Evolutionary conservation across 768 basidiomycete genomes (phyloP).

Genomic region (Psilocybe cyanescens): DNA sequence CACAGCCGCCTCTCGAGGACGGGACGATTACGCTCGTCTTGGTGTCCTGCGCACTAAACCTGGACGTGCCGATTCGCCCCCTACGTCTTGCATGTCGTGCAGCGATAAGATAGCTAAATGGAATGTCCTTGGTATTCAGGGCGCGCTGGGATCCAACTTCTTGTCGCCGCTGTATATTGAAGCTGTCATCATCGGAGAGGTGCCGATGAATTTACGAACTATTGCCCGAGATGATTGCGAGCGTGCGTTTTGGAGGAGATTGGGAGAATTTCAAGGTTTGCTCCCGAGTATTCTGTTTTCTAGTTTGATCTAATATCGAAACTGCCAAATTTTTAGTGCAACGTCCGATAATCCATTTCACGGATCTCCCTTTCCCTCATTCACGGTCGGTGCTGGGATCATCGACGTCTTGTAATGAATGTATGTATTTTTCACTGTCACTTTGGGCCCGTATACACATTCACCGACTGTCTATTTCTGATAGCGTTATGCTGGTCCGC

Average conservation of each 20-base stretch:
- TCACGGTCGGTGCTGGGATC: conserved; percentile 45
- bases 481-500: conserved; percentile 76
- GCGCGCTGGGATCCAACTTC: conserved; percentile 66
- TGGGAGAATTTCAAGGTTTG: conserved; percentile 49
- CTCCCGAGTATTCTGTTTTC: neutral
- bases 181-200: conserved; percentile 74
- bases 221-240: conserved; percentile 64
- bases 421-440: conserved; percentile 39
- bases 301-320: neutral
- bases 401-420: conserved; percentile 68
- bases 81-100: conserved; percentile 88
- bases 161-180: conserved; percentile 68
- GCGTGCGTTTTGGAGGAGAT: conserved; percentile 64
- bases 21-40: conserved; percentile 75
- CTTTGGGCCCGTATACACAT: neutral
- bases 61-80: conserved; percentile 86
- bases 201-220: conserved; percentile 42
- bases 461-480: neutral
- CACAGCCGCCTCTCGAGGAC: conserved; percentile 63
- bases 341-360: conserved; percentile 60
- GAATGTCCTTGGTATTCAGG: conserved; percentile 85
- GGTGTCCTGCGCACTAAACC: conserved; percentile 93
- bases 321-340: conserved; percentile 52
- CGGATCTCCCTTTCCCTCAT: conserved; percentile 59
- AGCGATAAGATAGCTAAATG: conserved; percentile 94